A percentile compares a stretch with the other conserved stretches of the same genome.
Conservation (phyloP, 257 asterid species). For the Fraxinus cuspidata region DNA sequence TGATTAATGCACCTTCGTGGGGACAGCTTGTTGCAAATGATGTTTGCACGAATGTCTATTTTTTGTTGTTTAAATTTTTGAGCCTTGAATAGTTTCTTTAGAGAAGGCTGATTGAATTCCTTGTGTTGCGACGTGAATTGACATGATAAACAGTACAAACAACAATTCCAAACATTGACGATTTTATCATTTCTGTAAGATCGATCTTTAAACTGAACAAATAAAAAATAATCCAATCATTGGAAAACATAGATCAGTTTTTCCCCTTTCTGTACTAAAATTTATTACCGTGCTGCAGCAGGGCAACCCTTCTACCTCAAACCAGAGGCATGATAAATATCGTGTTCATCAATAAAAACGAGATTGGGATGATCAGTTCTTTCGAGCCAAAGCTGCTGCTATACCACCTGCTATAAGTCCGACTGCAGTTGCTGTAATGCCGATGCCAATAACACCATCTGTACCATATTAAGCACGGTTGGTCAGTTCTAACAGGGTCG, state of each 20-base stretch:
- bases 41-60: neutral
- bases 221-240: neutral
- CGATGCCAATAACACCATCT: conserved; percentile 83
- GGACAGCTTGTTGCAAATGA: neutral
- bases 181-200: neutral
- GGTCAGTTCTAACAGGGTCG: neutral
- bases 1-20: neutral
- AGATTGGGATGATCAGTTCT: conserved; percentile 26
- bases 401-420: conserved; percentile 68
- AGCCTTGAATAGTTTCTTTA: neutral
- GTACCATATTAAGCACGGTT: conserved; percentile 20
- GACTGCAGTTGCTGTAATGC: conserved; percentile 59
- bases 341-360: neutral
- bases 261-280: neutral
- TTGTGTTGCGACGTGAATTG: neutral
- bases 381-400: conserved; percentile 68
- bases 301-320: neutral
- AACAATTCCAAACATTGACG: neutral
- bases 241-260: neutral
- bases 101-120: neutral
- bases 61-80: too few relatives aligned
- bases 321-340: neutral
- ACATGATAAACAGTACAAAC: neutral
- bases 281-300: neutral
- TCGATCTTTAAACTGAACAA: neutral